Evolutionary conservation across 371 early-diverging fungal genomes (phyloP), one percentile per base, ranked within the genome.

Genomic region (Cokeromyces recurvatus): DNA sequence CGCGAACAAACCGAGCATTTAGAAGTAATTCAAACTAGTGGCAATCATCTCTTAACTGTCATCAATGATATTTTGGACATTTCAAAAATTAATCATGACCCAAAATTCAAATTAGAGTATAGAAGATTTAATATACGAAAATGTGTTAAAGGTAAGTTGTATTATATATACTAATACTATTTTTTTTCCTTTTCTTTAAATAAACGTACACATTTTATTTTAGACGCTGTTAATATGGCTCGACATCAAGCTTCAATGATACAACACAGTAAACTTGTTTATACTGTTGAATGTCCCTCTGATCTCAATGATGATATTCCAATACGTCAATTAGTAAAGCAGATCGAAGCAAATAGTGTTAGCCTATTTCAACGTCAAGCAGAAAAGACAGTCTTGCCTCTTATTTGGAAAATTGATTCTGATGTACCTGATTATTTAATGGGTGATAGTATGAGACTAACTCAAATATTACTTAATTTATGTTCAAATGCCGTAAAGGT

Each of bases 401-500:
- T 80, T 9, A 57, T 80, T 32, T 80, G 77, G 75, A 72, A 71
- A 35, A 75, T 80, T 23, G 81, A 77, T 34, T 46, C 55, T 9
- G 68, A 78, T 48, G 76, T 80, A 7, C 78, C 77, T 17, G 78
- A 80, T 45, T 62, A 71, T 46, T 57, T 80, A 15, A 61, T 74
- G 48, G 81, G 81, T 21, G 81, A 80, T 42, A 71, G 75, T 7
- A 78, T 78, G 61, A 64, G 81, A 8, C 38, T 80, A 38, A 73
- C 77, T n/a, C 81, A 80, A 51, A 77, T 80, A 23, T 49, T 80
- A 21, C 49, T 80, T 46, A 80, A 80, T 53, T 51, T 80, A 19
- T 80, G 81, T 48, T 78, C 81, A 6, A 80, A 80, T 53, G 78
- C 81, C 7, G 74, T 78, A 50, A 80, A 80, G 57, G 78, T 77